phyloP scores from a whole-genome alignment of 2,329 filamentous ascomycete species.

The Paecilomyces sp. region DNA sequence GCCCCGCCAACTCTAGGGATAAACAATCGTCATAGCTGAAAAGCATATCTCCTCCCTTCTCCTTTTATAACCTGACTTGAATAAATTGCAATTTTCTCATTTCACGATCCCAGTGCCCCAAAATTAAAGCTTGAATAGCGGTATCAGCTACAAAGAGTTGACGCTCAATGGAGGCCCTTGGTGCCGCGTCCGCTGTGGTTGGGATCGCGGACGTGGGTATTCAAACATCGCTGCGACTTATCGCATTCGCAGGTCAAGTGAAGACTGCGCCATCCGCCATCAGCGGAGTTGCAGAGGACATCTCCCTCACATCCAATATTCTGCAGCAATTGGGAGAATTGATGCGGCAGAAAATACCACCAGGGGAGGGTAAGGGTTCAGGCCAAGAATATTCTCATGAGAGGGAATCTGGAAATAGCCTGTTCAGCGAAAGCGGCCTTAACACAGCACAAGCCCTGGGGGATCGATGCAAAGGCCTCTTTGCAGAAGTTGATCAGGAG shows the following conservation, averaged over 20 bases:
- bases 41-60: too few relatives aligned
- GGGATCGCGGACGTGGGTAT: slow-evolving; percentile 3
- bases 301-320: neutral
- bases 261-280: neutral
- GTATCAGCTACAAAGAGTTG: neutral
- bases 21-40: too few relatives aligned
- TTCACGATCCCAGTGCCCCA: too few relatives aligned
- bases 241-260: slow-evolving; percentile 6
- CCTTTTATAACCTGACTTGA: too few relatives aligned
- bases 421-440: neutral
- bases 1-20: too few relatives aligned
- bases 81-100: neutral
- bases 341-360: neutral
- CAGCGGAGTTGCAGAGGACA: neutral
- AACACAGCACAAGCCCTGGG: neutral
- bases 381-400: neutral
- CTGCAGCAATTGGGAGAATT: neutral
- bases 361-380: too few relatives aligned
- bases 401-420: neutral
- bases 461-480: neutral
- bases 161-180: neutral
- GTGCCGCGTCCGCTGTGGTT: neutral
- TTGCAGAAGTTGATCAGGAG: neutral
- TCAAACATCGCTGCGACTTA: slow-evolving; percentile 5
- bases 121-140: neutral